phyloP scores from a whole-genome alignment of 768 basidiomycete genomes.

The Tephrocybe rancida region DNA sequence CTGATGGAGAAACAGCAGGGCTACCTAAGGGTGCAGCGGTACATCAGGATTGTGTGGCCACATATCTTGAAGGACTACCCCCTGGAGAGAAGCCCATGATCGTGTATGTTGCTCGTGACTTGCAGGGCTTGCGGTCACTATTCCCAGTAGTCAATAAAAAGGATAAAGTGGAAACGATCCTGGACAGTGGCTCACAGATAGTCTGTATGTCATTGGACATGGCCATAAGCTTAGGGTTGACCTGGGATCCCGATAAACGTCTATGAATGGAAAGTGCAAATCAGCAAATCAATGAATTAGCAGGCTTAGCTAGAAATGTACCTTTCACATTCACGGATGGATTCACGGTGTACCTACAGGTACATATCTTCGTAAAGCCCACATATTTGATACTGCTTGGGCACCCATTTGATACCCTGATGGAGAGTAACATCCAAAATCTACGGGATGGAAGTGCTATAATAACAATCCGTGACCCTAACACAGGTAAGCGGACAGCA shows the following conservation, averaged over 20 bases:
- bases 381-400: neutral
- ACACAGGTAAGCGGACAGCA: neutral
- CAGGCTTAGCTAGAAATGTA: constrained; percentile 29
- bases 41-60: neutral
- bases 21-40: neutral
- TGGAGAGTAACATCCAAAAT: constrained; percentile 19
- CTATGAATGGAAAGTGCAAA: constrained; percentile 25
- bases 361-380: neutral
- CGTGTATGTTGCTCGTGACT: constrained; percentile 5
- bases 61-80: neutral
- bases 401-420: constrained; percentile 14
- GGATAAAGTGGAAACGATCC: constrained; percentile 17
- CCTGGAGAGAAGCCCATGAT: neutral
- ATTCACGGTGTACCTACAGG: neutral
- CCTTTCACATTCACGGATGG: constrained; percentile 24
- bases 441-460: constrained; percentile 18
- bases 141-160: constrained; percentile 15
- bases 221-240: constrained; percentile 9
- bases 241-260: constrained; percentile 19
- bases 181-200: constrained; percentile 30
- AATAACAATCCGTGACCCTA: constrained; percentile 27
- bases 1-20: too few relatives aligned
- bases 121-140: constrained; percentile 5
- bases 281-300: constrained; percentile 17
- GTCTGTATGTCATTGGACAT: constrained; percentile 21